These are phyloP conservation scores for Diplodia scrobiculata DNA, from an alignment of 2,329 filamentous ascomycete species.

Conservation along the genomic window DNA sequence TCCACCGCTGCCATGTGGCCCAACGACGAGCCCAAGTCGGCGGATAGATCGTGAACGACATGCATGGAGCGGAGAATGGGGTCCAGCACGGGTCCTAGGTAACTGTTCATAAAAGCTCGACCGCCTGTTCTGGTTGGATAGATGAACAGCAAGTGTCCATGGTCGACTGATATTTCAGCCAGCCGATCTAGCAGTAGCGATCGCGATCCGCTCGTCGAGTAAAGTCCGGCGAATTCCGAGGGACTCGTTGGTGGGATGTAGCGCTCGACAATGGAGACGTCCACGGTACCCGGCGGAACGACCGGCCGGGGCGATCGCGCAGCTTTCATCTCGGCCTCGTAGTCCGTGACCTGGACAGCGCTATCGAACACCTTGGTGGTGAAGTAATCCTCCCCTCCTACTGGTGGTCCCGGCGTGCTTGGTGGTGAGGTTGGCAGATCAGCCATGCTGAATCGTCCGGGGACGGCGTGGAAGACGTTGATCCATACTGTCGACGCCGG, in stretches of 20 bases:
- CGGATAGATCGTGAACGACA: constrained; percentile 61
- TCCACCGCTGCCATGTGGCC: constrained; percentile 58
- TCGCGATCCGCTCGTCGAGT: constrained; percentile 53
- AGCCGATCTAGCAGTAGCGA: constrained; percentile 64
- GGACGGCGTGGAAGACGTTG: constrained; percentile 65
- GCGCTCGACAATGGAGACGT: constrained; percentile 64
- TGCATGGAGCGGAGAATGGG: constrained; percentile 62
- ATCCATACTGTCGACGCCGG: constrained; percentile 60
- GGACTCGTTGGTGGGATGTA: constrained; percentile 65
- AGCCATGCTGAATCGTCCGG: constrained; percentile 62
- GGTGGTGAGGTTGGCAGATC: constrained; percentile 66
- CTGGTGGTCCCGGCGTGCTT: constrained; percentile 56
- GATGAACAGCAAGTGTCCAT: constrained; percentile 62
- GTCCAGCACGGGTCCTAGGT: constrained; percentile 63
- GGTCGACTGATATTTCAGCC: constrained; percentile 59
- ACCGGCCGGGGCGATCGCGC: constrained; percentile 59
- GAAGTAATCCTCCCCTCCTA: constrained; percentile 63
- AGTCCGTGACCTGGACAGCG: constrained; percentile 61
- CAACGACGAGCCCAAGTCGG: constrained; percentile 58
- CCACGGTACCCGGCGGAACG: constrained; percentile 62
- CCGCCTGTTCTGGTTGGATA: constrained; percentile 63
- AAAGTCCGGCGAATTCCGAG: constrained; percentile 62
- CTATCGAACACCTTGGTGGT: constrained; percentile 63
- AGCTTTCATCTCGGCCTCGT: constrained; percentile 57
- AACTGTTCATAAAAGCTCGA: constrained; percentile 60